Evolutionary conservation across 2,329 filamentous ascomycete species (phyloP).

Genomic region (Phaeomoniella chlamydospora): DNA sequence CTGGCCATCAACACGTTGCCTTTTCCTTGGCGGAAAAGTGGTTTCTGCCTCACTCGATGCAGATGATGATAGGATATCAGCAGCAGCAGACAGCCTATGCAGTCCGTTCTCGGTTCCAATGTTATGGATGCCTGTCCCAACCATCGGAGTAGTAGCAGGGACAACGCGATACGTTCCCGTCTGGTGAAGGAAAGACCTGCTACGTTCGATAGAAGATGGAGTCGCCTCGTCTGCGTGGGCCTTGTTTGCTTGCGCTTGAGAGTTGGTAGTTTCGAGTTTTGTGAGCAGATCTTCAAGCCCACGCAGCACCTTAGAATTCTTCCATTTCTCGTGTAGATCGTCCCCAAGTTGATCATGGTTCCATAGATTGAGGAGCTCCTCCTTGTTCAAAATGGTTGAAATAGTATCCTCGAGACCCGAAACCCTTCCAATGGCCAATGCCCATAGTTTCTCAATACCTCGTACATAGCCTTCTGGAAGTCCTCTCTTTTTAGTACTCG

Average conservation of each 20-base stretch:
- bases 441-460: slow-evolving; percentile 30
- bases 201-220: too few species aligned
- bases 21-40: too few species aligned
- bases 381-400: slow-evolving; percentile 18
- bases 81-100: too few species aligned
- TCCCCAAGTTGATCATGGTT: slow-evolving; percentile 24
- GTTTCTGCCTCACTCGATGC: too few species aligned
- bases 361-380: slow-evolving; percentile 23
- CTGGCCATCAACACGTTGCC: too few species aligned
- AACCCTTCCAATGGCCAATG: slow-evolving; percentile 26
- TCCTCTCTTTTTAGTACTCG: slow-evolving; percentile 28
- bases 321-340: slow-evolving; percentile 27
- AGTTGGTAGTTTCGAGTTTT: slow-evolving; percentile 15
- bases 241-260: slow-evolving; percentile 6
- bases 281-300: slow-evolving; percentile 27
- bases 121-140: too few species aligned
- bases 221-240: slow-evolving; percentile 15
- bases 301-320: slow-evolving; percentile 22
- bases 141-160: too few species aligned
- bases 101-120: too few species aligned
- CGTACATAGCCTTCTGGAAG: slow-evolving; percentile 31
- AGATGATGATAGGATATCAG: too few species aligned
- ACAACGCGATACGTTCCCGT: too few species aligned
- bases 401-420: slow-evolving; percentile 28
- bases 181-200: too few species aligned